Conservation (phyloP, 768 basidiomycete species). For the Suillus luteus region DNA sequence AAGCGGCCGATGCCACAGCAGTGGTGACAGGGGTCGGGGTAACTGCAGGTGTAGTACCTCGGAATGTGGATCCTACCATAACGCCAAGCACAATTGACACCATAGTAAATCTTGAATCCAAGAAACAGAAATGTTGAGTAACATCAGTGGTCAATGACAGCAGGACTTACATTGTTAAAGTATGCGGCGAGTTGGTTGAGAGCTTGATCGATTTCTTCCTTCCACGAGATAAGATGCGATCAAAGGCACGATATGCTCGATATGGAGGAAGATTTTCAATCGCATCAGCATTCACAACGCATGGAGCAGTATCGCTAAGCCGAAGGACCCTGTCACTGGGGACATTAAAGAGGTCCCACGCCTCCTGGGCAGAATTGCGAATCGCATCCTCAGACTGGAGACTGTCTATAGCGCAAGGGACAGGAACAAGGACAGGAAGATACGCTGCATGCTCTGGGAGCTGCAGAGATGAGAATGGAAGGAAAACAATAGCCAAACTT, state of each 20-base stretch:
- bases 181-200: conserved; percentile 51
- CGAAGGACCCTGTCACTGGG: conserved; percentile 43
- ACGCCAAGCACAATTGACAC: conserved; percentile 67
- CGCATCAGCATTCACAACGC: conserved; percentile 50
- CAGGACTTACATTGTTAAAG: conserved; percentile 64
- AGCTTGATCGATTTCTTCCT: conserved; percentile 37
- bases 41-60: conserved; percentile 20
- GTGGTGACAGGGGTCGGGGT: conserved; percentile 22
- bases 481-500: conserved; percentile 69
- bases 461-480: conserved; percentile 49
- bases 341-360: conserved; percentile 47
- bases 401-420: conserved; percentile 22
- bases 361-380: conserved; percentile 32
- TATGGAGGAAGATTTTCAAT: conserved; percentile 44
- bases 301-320: conserved; percentile 35
- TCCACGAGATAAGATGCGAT: conserved; percentile 40
- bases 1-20: conserved; percentile 19
- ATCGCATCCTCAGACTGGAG: conserved; percentile 32
- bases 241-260: conserved; percentile 47
- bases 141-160: conserved; percentile 14
- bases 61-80: conserved; percentile 35
- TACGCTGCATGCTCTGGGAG: conserved; percentile 48
- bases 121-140: conserved; percentile 13
- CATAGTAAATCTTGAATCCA: conserved; percentile 57
- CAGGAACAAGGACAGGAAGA: conserved; percentile 55